Base-by-base conservation (phyloP, 305 asterid genomes). In the Rubia peregrina region DNA sequence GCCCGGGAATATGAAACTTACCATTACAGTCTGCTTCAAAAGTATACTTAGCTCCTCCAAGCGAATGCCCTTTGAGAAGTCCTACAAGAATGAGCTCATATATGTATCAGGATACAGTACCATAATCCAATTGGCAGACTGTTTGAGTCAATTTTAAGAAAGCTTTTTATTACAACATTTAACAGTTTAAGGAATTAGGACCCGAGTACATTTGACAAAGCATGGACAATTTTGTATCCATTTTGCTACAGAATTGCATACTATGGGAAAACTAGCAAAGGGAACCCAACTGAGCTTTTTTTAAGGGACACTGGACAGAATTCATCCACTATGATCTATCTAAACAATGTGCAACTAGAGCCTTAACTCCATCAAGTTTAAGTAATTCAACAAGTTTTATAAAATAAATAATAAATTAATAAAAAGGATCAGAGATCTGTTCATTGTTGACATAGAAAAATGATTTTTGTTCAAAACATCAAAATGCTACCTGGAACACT, bases 21-120 rank as follows among this genome's bases (percentile, higher is more conserved):
- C 98, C 98, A 93, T 93, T 41, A 93, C 86, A 88, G 91, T 90
- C 85, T 90, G 95, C 83, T 82, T 91, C 78, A 93, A 86, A 60
- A 93, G 78, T 70, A 93, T 80, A 86, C 89, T 85, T 79, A 93
- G 79, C 83, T 93, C 98, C 83, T 86, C 92, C 85, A 93, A 79
- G 61, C 98, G 98, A 69, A 76, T 80, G 71, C 98, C 97, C 79
- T 80, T 86, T 9, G 98, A 89, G 84, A 89, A 93, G 83, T 93
- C 98, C 98, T 93, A 80, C 76, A 72, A 83, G 73, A 57, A 44
- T 65, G 69, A 81, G 75, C 67, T 59, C 61, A 68, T 40, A 38
- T 64, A 5, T 57, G 53, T 56, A 46, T 67, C 48, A 73, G 61
- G 68, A 14, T 3, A 73, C 24, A 30, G 12, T 21, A 41, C 16